A percentile compares a stretch with the other conserved stretches of the same genome.
Evolutionary conservation across 2,329 filamentous ascomycete species (phyloP).

Genomic region (Thelonectria blattea): DNA sequence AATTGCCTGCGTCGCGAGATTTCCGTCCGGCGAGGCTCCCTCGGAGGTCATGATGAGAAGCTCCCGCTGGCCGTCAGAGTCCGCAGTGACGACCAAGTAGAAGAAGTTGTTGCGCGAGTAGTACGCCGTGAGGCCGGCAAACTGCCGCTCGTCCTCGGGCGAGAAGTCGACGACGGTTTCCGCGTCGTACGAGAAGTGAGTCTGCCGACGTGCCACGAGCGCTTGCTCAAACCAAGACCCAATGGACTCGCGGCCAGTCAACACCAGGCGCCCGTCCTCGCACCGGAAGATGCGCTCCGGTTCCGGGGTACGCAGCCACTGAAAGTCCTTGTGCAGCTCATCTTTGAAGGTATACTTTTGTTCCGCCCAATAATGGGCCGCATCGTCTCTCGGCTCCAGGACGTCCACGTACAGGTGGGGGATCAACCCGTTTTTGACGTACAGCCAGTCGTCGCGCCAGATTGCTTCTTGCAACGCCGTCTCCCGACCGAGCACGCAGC

Average conservation of each 20-base stretch:
- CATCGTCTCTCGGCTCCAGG: slow-evolving; percentile 54
- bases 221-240: slow-evolving; percentile 67
- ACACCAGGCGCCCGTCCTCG: slow-evolving; percentile 48
- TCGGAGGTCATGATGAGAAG: slow-evolving; percentile 63
- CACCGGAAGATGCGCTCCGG: slow-evolving; percentile 58
- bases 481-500: slow-evolving; percentile 62
- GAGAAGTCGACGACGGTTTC: slow-evolving; percentile 61
- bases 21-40: slow-evolving; percentile 59
- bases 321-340: slow-evolving; percentile 58
- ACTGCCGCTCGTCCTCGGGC: slow-evolving; percentile 64
- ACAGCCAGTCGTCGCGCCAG: slow-evolving; percentile 68
- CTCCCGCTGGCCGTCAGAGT: slow-evolving; percentile 62
- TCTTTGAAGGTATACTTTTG: slow-evolving; percentile 54
- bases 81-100: slow-evolving; percentile 64
- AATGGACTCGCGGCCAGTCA: slow-evolving; percentile 58
- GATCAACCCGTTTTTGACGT: slow-evolving; percentile 63
- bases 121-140: slow-evolving; percentile 66
- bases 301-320: slow-evolving; percentile 64
- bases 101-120: slow-evolving; percentile 71
- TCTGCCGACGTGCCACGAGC: slow-evolving; percentile 60
- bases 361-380: slow-evolving; percentile 57
- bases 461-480: slow-evolving; percentile 64
- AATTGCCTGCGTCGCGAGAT: slow-evolving; percentile 51
- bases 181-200: slow-evolving; percentile 66
- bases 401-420: slow-evolving; percentile 60